Evolutionary conservation across 2,329 filamentous ascomycete species (phyloP), one percentile per base, ranked within the genome.

Genomic region (Fusarium aywerte): DNA sequence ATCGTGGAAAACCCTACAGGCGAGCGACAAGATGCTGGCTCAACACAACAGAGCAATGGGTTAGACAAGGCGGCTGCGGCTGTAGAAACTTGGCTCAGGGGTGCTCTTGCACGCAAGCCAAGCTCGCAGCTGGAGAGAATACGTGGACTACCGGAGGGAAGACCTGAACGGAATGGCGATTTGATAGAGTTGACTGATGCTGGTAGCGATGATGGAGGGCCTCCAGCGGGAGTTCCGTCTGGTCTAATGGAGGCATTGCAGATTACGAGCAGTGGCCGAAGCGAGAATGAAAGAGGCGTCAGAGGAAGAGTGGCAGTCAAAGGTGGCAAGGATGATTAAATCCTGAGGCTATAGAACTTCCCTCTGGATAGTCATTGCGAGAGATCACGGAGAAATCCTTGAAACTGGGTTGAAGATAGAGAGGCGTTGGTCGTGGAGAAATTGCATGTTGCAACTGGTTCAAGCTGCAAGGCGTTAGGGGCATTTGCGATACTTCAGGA

Each of bases 71-170:
- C 97, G 11, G 93, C 94, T 2, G 91, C 92, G 7, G 90, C 91
- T 4, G 89, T 98, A 29, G 96, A 98, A 79, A 91, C 90, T 2
- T 99, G 96, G 93, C 83, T 98, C 60, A 85, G 94, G 62, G 92
- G 93, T 65, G 89, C 97, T 35, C 92, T 93, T 61, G 82, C 85
- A 7, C 90, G 89, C 73, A 83, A 86, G 6, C 83, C 85, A 1
- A 78, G 79, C 20, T 86, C 85, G n/a, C 84, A 85, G 2, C 77
- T 80, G 25, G 62, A 81, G n/a, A 80, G 80, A 20, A 73, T 77
- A 61, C 73, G 76, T 70, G 70, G 74, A 71, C 81, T 75, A 70
- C 73, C 74, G 66, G 68, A 65, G 16, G 70, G 74, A 71, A 82
- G 75, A 70, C 74, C 74, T 65, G 68, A 64, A 10, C 71, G 67